Percentiles rank a stretch among this genome's conserved stretches.
Conservation (phyloP, 352 stramenopile genomes). For the Globisporangium nodosum region DNA sequence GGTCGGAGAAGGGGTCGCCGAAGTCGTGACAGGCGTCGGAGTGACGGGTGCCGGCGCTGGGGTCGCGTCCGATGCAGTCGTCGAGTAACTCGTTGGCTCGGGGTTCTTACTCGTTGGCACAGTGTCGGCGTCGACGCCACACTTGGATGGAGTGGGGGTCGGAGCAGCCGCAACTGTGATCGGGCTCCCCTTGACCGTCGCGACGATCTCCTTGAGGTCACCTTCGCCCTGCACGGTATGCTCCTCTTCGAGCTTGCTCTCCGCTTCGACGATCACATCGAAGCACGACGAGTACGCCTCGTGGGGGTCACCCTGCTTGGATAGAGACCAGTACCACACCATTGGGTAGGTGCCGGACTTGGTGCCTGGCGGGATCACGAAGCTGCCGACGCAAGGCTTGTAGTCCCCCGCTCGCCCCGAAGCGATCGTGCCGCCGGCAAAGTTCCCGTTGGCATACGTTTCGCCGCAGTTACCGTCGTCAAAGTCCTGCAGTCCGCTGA, state of each 20-base stretch:
- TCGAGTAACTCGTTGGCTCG: not conserved
- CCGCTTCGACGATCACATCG: conserved; percentile 17
- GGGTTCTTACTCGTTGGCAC: not conserved
- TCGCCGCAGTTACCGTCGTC: conserved; percentile 63
- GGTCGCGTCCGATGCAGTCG: not conserved
- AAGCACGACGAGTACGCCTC: conserved; percentile 57
- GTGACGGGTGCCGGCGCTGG: not conserved
- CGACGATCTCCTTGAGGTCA: not conserved
- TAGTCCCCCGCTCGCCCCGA: conserved; percentile 47
- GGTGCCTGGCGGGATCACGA: conserved; percentile 37
- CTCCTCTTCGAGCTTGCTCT: conserved; percentile 14
- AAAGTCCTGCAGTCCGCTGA: conserved; percentile 60
- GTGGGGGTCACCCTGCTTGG: conserved; percentile 22
- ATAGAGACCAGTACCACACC: conserved; percentile 62
- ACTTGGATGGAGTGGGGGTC: not conserved
- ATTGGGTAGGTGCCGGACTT: conserved; percentile 50
- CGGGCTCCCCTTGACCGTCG: not conserved
- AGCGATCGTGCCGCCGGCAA: conserved; percentile 22
- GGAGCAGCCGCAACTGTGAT: not conserved
- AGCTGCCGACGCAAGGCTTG: conserved; percentile 53
- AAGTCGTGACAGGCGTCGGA: not conserved
- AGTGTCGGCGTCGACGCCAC: not conserved
- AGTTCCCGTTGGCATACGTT: conserved; percentile 32
- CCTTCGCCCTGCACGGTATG: conserved; percentile 2
- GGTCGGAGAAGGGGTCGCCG: not conserved